phyloP scores from a whole-genome alignment of 441 rosid genomes.

The Capsella rubella region DNA sequence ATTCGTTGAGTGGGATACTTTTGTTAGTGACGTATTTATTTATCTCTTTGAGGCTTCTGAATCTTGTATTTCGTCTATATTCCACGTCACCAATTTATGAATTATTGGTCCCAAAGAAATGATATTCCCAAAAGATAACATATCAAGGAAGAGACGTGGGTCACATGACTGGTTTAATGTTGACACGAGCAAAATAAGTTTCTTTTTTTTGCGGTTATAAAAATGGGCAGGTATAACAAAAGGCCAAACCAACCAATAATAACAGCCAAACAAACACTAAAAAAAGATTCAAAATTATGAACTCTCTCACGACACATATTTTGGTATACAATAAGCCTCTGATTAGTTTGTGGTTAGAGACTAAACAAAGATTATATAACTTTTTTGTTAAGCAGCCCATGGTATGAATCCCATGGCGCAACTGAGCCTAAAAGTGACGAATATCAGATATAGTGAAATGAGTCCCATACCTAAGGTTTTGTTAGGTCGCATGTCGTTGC shows the following conservation, averaged over 20 bases:
- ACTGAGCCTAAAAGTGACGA: constrained; percentile 62
- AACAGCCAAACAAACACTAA: not conserved
- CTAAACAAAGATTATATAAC: constrained; percentile 16
- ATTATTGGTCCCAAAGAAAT: constrained; percentile 36
- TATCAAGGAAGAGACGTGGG: constrained; percentile 36
- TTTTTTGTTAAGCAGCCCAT: constrained; percentile 40
- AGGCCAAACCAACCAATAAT: constrained; percentile 7
- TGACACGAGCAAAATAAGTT: constrained; percentile 37
- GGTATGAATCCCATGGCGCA: constrained; percentile 60
- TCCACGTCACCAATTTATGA: constrained; percentile 35
- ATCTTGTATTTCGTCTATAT: constrained; percentile 23
- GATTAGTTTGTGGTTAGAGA: constrained; percentile 31
- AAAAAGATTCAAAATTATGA: constrained; percentile 12
- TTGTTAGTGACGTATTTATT: constrained; percentile 13
- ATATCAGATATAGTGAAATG: constrained; percentile 62
- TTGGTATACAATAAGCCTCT: constrained; percentile 28
- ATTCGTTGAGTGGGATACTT: constrained; percentile 18
- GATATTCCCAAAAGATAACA: constrained; percentile 8
- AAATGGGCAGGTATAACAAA: constrained; percentile 34
- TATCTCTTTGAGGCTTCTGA: not conserved
- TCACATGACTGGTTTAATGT: constrained; percentile 33
- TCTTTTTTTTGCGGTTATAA: constrained; percentile 10
- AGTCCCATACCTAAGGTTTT: constrained; percentile 78
- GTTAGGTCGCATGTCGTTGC: constrained; percentile 77
- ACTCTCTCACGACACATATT: not conserved